Evolutionary conservation across 805 yeast species (phyloP).

Genomic region (Candida manassasensis): DNA sequence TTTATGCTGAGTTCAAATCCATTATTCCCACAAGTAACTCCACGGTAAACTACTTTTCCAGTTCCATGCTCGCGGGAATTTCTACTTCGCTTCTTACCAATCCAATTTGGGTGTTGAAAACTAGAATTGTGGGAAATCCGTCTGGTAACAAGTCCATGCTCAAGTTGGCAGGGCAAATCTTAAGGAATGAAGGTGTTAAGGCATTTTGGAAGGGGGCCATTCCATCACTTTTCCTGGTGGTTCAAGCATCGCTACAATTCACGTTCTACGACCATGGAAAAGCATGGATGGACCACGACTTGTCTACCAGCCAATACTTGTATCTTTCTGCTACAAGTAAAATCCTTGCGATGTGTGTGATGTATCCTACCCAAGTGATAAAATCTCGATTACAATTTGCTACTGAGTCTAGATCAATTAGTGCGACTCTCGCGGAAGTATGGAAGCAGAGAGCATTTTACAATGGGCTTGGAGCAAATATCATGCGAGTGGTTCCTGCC

Average conservation of each 20-base stretch:
- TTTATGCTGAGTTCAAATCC: conserved; percentile 60
- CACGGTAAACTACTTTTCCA: conserved; percentile 28
- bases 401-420: conserved; percentile 19
- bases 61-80: conserved; percentile 58
- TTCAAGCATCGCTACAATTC: conserved; percentile 87
- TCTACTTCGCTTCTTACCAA: conserved; percentile 75
- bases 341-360: conserved; percentile 55
- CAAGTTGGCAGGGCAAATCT: conserved; percentile 51
- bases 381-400: conserved; percentile 66
- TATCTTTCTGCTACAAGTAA: conserved; percentile 66
- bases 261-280: conserved; percentile 80
- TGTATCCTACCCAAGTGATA: conserved; percentile 84
- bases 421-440: conserved; percentile 42
- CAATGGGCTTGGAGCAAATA: conserved; percentile 75
- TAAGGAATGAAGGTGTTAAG: conserved; percentile 49
- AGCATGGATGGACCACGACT: conserved; percentile 17
- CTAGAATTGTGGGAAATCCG: conserved; percentile 69
- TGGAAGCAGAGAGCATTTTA: conserved; percentile 56
- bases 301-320: conserved; percentile 55
- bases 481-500: conserved; percentile 84
- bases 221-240: conserved; percentile 76
- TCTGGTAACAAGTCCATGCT: conserved; percentile 38
- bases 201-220: conserved; percentile 71
- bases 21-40: conserved; percentile 11
- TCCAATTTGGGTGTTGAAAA: conserved; percentile 94